phyloP scores from a whole-genome alignment of 768 basidiomycete genomes.

The Hysterangium stoloniferum region DNA sequence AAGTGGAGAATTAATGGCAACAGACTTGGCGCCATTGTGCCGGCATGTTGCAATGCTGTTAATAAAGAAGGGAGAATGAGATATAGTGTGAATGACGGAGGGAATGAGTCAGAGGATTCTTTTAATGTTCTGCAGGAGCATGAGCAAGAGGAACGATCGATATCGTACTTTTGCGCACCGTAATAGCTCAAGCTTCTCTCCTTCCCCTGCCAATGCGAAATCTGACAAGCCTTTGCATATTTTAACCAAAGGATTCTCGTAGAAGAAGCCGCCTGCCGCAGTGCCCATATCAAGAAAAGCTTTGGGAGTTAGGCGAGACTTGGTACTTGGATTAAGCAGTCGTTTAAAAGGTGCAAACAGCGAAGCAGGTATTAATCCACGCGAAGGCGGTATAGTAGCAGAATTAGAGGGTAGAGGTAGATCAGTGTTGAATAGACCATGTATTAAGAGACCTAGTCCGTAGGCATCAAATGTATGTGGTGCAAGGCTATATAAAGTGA shows the following conservation, averaged over 20 bases:
- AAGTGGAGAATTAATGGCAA: conserved; percentile 81
- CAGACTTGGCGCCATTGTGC: conserved; percentile 66
- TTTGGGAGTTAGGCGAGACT: conserved; percentile 66
- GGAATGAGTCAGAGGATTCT: conserved; percentile 74
- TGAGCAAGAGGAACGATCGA: neutral
- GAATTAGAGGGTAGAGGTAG: conserved; percentile 45
- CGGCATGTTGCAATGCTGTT: conserved; percentile 70
- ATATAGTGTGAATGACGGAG: conserved; percentile 75
- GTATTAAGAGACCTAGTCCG: conserved; percentile 78
- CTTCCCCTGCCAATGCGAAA: conserved; percentile 73
- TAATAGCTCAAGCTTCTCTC: conserved; percentile 67
- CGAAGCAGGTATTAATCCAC: conserved; percentile 65
- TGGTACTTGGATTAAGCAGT: conserved; percentile 84
- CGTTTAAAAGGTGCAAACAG: conserved; percentile 81
- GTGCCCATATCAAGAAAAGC: conserved; percentile 76
- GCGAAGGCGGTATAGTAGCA: conserved; percentile 58
- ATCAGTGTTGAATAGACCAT: conserved; percentile 80
- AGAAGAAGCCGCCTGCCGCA: conserved; percentile 71
- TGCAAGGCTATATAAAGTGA: conserved; percentile 27
- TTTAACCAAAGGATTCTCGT: conserved; percentile 71
- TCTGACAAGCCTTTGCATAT: conserved; percentile 81
- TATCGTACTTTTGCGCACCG: conserved; percentile 49
- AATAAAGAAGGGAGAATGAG: conserved; percentile 85
- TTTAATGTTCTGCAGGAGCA: conserved; percentile 51
- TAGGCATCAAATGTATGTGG: conserved; percentile 77